A percentile compares a stretch with the other conserved stretches of the same genome.
phyloP scores from a whole-genome alignment of 495 filamentous ascomycete genomes.

The Tuber microsphaerosporum region DNA sequence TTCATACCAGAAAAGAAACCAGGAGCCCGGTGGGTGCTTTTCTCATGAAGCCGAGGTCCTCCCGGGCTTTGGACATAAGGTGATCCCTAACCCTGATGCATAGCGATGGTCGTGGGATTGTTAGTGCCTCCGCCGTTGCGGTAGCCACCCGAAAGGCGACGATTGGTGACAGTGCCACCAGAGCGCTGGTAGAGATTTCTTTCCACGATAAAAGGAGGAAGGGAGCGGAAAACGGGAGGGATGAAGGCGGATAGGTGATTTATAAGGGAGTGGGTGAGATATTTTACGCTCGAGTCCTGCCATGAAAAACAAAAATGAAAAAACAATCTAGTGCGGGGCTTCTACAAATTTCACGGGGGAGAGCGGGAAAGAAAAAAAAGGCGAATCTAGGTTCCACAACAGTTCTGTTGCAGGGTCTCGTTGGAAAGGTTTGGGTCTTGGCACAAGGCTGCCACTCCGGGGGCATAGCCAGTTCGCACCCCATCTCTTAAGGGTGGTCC shows the following conservation, averaged over 20 bases:
- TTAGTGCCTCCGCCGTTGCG: no score
- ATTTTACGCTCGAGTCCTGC: background rate
- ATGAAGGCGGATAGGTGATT: background rate
- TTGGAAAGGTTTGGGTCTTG: background rate
- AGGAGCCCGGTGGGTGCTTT: no score
- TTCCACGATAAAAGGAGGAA: background rate
- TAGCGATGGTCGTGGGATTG: no score
- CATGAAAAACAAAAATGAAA: no score
- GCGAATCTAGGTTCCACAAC: background rate
- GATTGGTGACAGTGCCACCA: background rate
- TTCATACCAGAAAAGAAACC: no score
- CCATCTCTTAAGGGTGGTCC: no score
- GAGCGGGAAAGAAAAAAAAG: background rate
- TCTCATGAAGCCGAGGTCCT: no score
- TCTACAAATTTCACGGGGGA: background rate
- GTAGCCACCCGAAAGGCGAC: background rate
- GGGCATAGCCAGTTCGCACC: no score
- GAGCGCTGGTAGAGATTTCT: background rate
- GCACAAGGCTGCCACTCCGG: background rate
- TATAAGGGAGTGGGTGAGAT: background rate
- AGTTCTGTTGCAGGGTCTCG: background rate
- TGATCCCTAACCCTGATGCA: no score
- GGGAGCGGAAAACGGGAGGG: background rate
- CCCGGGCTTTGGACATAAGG: no score
- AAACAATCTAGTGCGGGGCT: background rate